Conservation (phyloP, 352 stramenopile species). For the Plasmopara viticola region DNA sequence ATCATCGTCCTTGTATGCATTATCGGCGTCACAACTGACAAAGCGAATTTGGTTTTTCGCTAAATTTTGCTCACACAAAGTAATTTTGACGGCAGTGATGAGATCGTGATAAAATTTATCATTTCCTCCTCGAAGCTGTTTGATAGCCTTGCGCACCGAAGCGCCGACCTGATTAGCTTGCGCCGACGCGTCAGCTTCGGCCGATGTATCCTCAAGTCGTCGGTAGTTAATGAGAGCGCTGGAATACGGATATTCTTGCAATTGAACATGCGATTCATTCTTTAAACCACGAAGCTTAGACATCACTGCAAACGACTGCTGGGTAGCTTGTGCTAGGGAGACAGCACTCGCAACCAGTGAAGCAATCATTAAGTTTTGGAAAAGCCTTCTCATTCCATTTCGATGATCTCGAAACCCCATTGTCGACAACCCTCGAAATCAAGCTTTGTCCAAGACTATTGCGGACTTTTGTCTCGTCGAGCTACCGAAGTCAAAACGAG, state of each 20-base stretch:
- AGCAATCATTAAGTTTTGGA: not conserved
- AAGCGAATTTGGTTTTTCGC: conserved; percentile 27
- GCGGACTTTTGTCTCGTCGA: conserved; percentile 3
- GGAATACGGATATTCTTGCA: not conserved
- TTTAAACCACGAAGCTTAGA: conserved; percentile 19
- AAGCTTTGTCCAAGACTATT: not conserved
- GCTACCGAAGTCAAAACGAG: conserved; percentile 18
- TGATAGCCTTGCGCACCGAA: conserved; percentile 51
- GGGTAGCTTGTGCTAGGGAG: conserved; percentile 3
- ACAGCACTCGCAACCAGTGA: conserved; percentile 10
- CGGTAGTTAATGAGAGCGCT: conserved; percentile 8
- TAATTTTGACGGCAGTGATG: conserved; percentile 48
- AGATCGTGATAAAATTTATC: conserved; percentile 60
- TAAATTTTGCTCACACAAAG: conserved; percentile 35
- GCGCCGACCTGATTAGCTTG: conserved; percentile 45
- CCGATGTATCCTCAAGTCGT: conserved; percentile 13
- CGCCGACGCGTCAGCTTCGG: conserved; percentile 19
- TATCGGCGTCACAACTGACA: conserved; percentile 19
- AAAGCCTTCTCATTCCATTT: not conserved
- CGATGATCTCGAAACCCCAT: conserved; percentile 11
- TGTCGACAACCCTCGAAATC: conserved; percentile 4
- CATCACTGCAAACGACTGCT: conserved; percentile 9
- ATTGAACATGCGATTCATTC: conserved; percentile 2
- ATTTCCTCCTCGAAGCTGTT: conserved; percentile 50
- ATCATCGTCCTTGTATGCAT: conserved; percentile 40